Evolutionary conservation across 805 yeast genomes (phyloP), one percentile per base, ranked within the genome.

Genomic region (Brettanomyces naardenensis): DNA sequence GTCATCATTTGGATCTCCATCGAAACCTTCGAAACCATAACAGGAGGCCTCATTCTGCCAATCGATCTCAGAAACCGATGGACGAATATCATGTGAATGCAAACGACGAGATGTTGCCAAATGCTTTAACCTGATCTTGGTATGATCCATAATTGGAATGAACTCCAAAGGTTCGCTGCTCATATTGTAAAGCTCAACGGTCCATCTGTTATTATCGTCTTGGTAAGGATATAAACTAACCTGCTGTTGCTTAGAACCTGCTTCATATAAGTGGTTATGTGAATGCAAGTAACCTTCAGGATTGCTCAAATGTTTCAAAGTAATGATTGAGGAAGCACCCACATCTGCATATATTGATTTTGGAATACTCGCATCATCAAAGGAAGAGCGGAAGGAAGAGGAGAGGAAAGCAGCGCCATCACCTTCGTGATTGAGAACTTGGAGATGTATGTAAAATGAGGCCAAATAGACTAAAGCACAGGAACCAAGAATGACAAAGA

Each of bases 181-280:
- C 23, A 68, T 71, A 54, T 80, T 78, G 59, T 76, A 79, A 30
- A 80, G 68, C 62, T 81, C 89, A 49, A 84, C 61, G 21, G 66
- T 42, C 87, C 90, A 84, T 44, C 73, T 68, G 61, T 84, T 84
- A 63, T 84, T 84, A 30, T 64, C 57, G 61, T 84, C 95, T 51
- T 78, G 60, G 56, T 82, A 90, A 34, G 89, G 89, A 54, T 84
- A 84, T 45, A 83, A 65, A 4, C 92, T 83, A 46, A 84, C 62
- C 61, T 84, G 94, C 60, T 84, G 94, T 61, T 84, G 94, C 52
- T 80, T 73, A 6, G 94, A 84, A 43, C 94, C 94, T 35, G 83
- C 73, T 52, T 79, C 84, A 51, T 80, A 82, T 48, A 66, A 61
- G 51, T 75, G 78, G 40, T 69, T 67, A 59, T 84, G 95, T n/a